A percentile compares a stretch with the other conserved stretches of the same genome.
These are phyloP conservation scores for Salix dunnii DNA, from an alignment of 345 rosid genomes.

Conservation along the genomic window DNA sequence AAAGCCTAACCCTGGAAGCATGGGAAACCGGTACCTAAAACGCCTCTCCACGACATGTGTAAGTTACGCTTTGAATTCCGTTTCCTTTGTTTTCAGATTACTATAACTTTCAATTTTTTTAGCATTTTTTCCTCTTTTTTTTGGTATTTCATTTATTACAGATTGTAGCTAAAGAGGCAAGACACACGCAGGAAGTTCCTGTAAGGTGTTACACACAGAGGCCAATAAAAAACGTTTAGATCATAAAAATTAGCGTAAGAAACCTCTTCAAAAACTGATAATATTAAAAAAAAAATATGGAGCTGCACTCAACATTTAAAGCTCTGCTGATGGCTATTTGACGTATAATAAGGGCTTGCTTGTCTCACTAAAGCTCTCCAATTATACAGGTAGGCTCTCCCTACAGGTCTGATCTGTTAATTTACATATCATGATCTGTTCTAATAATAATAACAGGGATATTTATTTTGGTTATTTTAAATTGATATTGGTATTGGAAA, in stretches of 20 bases:
- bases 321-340: conserved; percentile 48
- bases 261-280: conserved; percentile 25
- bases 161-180: conserved; percentile 34
- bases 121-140: neutral
- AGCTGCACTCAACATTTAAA: conserved; percentile 30
- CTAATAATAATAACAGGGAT: neutral
- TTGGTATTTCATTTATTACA: conserved; percentile 12
- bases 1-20: neutral
- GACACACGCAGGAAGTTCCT: conserved; percentile 36
- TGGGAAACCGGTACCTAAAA: conserved; percentile 22
- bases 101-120: neutral
- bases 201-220: conserved; percentile 40
- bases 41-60: conserved; percentile 14
- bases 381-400: conserved; percentile 70
- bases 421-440: neutral
- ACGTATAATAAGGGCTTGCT: conserved; percentile 58
- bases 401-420: conserved; percentile 50
- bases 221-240: conserved; percentile 43
- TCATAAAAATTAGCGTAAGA: conserved; percentile 23
- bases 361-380: conserved; percentile 93
- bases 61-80: neutral
- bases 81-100: neutral
- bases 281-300: conserved; percentile 12
- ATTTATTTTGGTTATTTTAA: too few relatives aligned
- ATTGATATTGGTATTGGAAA: neutral